phyloP scores from a whole-genome alignment of 192 early-diverging fungal species.

The Coemansia umbellata region DNA sequence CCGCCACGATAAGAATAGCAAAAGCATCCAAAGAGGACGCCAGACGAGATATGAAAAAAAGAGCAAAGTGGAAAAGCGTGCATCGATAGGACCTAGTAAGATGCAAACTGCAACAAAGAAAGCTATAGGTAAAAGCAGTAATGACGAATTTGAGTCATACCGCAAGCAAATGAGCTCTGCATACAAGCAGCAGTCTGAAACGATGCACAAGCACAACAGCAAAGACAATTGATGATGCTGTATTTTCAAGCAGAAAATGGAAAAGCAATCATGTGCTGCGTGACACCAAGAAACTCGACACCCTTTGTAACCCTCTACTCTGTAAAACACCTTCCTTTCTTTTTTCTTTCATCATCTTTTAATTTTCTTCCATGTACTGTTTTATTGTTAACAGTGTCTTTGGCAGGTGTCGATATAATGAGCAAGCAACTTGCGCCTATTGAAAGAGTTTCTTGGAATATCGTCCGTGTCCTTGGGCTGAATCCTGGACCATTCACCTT shows the following conservation, averaged over 20 bases:
- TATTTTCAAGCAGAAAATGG: too few relatives aligned
- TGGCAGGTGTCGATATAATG: slow-evolving; percentile 24
- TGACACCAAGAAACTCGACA: too few relatives aligned
- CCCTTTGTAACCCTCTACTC: neutral
- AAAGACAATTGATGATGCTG: too few relatives aligned
- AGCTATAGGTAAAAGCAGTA: neutral
- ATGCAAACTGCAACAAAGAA: neutral
- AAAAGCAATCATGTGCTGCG: too few relatives aligned
- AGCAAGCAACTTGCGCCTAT: slow-evolving; percentile 53
- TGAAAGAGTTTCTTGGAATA: slow-evolving; percentile 53
- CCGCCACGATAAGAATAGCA: neutral
- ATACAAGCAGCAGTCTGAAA: slow-evolving; percentile 10
- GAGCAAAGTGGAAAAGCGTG: neutral
- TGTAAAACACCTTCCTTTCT: neutral
- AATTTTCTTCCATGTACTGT: neutral
- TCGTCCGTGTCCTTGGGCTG: slow-evolving; percentile 67
- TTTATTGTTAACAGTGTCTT: neutral
- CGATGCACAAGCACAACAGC: too few relatives aligned
- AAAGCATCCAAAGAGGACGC: too few relatives aligned
- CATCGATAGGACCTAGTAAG: slow-evolving; percentile 26
- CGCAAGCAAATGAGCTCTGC: slow-evolving; percentile 37
- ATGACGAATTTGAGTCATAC: slow-evolving; percentile 19
- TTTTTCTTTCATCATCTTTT: neutral
- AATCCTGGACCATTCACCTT: slow-evolving; percentile 80
- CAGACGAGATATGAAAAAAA: neutral